phyloP scores from a whole-genome alignment of 352 stramenopile genomes.

The Phytophthora pseudosyringae region DNA sequence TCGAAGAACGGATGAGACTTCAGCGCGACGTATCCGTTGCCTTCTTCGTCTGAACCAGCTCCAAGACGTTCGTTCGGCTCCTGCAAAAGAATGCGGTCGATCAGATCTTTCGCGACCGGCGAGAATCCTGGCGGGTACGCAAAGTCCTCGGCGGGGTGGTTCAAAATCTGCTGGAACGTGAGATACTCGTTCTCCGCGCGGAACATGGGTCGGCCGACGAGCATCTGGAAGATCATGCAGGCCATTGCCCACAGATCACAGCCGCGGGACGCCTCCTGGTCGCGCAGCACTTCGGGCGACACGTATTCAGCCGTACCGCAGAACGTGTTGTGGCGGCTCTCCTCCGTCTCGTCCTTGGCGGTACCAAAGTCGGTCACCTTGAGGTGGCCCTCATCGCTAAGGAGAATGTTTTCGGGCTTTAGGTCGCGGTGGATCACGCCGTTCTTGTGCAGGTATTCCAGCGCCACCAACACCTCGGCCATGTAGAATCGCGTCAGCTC shows the following conservation, averaged over 20 bases:
- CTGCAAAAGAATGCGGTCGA: conserved; percentile 82
- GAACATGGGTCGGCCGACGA: conserved; percentile 86
- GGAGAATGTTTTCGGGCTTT: conserved; percentile 92
- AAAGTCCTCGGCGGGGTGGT: conserved; percentile 84
- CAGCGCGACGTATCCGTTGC: conserved; percentile 74
- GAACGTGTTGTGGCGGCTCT: conserved; percentile 88
- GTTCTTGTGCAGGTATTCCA: conserved; percentile 95
- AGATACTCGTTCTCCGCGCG: conserved; percentile 91
- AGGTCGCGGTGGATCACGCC: conserved; percentile 97
- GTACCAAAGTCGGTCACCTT: conserved; percentile 93
- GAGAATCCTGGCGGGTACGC: conserved; percentile 68
- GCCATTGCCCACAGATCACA: conserved; percentile 93
- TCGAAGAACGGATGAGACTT: conserved; percentile 88
- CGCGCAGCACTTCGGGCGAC: conserved; percentile 90
- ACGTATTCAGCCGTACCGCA: conserved; percentile 93
- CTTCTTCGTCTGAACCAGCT: conserved; percentile 70
- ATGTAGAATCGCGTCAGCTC: conserved; percentile 94
- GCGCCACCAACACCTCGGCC: conserved; percentile 92
- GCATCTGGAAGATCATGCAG: conserved; percentile 93
- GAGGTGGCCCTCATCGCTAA: conserved; percentile 86
- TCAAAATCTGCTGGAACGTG: conserved; percentile 91
- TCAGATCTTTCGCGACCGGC: conserved; percentile 69
- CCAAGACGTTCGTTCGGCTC: conserved; percentile 77
- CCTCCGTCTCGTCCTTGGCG: conserved; percentile 82
- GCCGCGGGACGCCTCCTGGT: conserved; percentile 78